Percentiles rank a stretch among this genome's conserved stretches.
phyloP scores from a whole-genome alignment of 2,329 filamentous ascomycete genomes.

The Dothideomycetes sp. region DNA sequence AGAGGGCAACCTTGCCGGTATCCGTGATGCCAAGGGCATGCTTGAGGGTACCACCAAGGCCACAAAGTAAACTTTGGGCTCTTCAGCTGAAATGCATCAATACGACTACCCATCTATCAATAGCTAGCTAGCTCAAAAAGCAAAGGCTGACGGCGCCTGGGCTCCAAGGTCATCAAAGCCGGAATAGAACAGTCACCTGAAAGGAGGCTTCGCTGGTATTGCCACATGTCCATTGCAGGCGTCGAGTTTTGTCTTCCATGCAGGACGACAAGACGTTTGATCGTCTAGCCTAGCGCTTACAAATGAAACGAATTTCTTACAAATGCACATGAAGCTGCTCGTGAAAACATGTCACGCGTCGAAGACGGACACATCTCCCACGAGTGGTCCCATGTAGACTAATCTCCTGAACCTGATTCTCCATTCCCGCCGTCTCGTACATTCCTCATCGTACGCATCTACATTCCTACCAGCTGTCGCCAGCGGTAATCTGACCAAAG shows the following conservation, averaged over 20 bases:
- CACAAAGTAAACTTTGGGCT: too few species aligned
- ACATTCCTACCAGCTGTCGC: too few species aligned
- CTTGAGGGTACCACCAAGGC: constrained; percentile 19
- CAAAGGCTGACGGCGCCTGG: too few species aligned
- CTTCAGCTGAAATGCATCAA: too few species aligned
- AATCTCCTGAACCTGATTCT: neutral
- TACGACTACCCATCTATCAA: too few species aligned
- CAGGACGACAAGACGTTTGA: too few species aligned
- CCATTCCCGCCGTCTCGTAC: neutral
- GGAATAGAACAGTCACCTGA: too few species aligned
- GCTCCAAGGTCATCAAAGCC: too few species aligned
- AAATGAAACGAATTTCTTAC: neutral
- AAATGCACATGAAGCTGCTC: neutral
- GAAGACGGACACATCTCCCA: neutral
- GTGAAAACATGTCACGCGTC: neutral
- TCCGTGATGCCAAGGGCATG: constrained; percentile 39
- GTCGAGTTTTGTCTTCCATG: too few species aligned
- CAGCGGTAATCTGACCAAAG: neutral
- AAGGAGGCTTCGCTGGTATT: too few species aligned
- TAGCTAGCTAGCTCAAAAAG: too few species aligned
- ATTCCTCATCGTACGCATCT: neutral
- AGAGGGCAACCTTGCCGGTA: constrained; percentile 47
- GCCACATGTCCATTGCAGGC: too few species aligned
- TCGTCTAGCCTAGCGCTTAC: neutral
- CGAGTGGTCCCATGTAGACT: neutral